Evolutionary conservation across 2,329 filamentous ascomycete species (phyloP), one percentile per base, ranked within the genome.

Genomic region (Cladosporium velox): DNA sequence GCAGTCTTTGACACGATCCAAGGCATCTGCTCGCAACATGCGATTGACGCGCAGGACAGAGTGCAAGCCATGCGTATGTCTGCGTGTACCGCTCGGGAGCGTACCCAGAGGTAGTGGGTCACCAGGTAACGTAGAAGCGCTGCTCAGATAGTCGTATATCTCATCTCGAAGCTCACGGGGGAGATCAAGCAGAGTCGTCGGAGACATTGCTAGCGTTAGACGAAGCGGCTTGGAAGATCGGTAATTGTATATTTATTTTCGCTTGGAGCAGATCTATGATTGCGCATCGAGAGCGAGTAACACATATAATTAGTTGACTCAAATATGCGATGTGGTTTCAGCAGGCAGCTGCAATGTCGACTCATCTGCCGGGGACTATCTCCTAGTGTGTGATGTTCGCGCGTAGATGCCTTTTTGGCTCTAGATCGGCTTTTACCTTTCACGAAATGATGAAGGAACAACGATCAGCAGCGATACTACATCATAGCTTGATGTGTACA

Each of bases 91-190:
- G 52, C 52, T 55, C 10, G 52, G 8, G 4, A 55, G 52, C 8
- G 26, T 12, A 10, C 4, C 32, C 28, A 34, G 18, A 34, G 52
- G 18, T 12, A 55, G 3, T 4, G 52, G 30, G 11, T 54, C 26
- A 4, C 28, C 51, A 21, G 28, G 30, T 34, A 30, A 8, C 11
- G 18, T 30, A 30, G 51, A n/a, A 34, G 2, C 18, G 34, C 32
- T 34, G 52, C 15, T 55, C 28, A 55, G 18, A 34, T 30, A 64
- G 10, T 68, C 60, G 49, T 67, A 69, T 8, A 69, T 67, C 11
- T 51, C 28, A 21, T 67, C 67, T 41, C 66, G 66, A 7, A 69
- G 28, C n/a, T 67, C 66, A 52, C 67, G 59, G 15, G 67, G 67
- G 4, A 69, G 38, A 6, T 51, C 57, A 30, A 69, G 52, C 18